phyloP scores from a whole-genome alignment of 345 rosid genomes.

The Acer campestre region DNA sequence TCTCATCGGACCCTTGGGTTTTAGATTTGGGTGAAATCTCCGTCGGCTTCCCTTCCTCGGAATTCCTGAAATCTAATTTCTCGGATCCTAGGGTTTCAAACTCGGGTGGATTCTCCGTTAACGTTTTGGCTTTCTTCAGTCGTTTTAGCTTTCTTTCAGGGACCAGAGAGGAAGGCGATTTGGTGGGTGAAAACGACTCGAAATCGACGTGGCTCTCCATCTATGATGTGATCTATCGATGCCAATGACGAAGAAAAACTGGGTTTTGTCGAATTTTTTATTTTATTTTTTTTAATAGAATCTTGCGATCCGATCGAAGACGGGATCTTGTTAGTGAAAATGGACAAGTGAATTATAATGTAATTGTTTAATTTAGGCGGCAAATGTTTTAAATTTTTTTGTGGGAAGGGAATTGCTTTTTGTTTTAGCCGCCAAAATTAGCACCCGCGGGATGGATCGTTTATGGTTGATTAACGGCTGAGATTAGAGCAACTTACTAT shows the following conservation, averaged over 20 bases:
- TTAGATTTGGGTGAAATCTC: slow-evolving; percentile 26
- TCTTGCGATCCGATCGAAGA: neutral
- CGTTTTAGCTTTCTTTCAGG: slow-evolving; percentile 64
- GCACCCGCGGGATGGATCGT: too few relatives aligned
- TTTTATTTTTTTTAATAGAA: neutral
- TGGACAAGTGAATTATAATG: neutral
- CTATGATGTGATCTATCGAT: slow-evolving; percentile 14
- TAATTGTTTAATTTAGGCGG: slow-evolving; percentile 35
- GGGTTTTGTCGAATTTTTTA: neutral
- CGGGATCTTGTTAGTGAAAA: neutral
- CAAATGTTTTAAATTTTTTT: slow-evolving; percentile 33
- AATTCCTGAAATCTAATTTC: neutral
- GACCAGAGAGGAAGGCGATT: slow-evolving; percentile 42
- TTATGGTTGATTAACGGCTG: too few relatives aligned
- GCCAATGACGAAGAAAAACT: neutral
- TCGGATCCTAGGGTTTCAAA: slow-evolving; percentile 21
- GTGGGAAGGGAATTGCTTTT: slow-evolving; percentile 18
- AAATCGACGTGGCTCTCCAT: slow-evolving; percentile 59
- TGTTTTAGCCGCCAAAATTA: slow-evolving; percentile 21
- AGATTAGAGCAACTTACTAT: too few relatives aligned
- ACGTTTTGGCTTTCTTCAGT: slow-evolving; percentile 51
- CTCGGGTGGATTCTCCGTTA: slow-evolving; percentile 21
- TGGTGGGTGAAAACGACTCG: slow-evolving; percentile 45
- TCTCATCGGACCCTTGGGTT: slow-evolving; percentile 13
- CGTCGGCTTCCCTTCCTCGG: neutral